phyloP scores from a whole-genome alignment of 768 basidiomycete species.

The Kwoniella europaea region DNA sequence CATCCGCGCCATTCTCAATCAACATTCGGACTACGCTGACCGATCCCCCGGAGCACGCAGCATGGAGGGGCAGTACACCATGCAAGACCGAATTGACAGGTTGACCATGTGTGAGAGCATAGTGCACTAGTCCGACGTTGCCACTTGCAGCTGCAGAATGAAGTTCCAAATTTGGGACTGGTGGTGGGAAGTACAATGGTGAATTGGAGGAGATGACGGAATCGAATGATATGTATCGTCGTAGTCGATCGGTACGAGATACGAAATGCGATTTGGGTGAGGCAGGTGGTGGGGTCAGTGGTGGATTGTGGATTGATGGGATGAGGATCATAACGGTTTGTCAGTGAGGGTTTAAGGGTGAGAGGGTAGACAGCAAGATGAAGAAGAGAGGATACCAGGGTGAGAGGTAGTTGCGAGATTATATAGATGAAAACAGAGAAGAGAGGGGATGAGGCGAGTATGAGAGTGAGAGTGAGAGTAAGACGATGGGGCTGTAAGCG shows the following conservation, averaged over 20 bases:
- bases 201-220: constrained; percentile 12
- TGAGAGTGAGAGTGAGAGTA: not conserved
- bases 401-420: not conserved
- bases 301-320: constrained; percentile 9
- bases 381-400: not conserved
- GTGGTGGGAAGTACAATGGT: constrained; percentile 11
- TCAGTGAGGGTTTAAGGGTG: constrained; percentile 1
- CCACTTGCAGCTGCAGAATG: constrained; percentile 66
- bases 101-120: constrained; percentile 87
- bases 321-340: constrained; percentile 14
- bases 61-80: constrained; percentile 95
- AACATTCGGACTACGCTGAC: constrained; percentile 84
- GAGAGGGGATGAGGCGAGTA: not conserved
- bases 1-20: constrained; percentile 94
- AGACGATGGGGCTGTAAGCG: not conserved
- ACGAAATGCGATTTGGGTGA: constrained; percentile 11
- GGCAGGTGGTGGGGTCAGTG: constrained; percentile 1
- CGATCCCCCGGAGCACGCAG: constrained; percentile 88
- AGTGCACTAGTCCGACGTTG: constrained; percentile 67
- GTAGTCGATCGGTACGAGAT: constrained; percentile 3
- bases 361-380: not conserved
- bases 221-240: constrained; percentile 18
- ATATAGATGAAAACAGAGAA: not conserved
- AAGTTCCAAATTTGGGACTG: constrained; percentile 60
- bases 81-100: constrained; percentile 95